Base-by-base conservation (phyloP, 371 early-diverging fungal species). In the Haplosporangium sp. region DNA sequence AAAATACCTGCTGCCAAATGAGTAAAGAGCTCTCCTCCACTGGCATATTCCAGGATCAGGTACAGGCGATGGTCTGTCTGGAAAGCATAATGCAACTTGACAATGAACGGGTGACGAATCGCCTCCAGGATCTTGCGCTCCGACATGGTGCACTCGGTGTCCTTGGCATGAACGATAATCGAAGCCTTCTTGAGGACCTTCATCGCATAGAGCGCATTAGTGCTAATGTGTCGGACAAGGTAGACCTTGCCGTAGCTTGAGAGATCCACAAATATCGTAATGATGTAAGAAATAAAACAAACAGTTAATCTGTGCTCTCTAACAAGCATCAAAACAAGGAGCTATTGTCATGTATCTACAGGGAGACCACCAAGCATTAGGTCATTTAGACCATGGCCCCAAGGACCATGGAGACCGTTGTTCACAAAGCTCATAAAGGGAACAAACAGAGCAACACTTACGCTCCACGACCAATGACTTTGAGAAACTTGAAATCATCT, bases 21-120 rank as follows among this genome's bases (percentile, higher is more conserved):
- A 62, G 92, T 92, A 80, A 99, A 99, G 60, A 99, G 83, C 86
- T 99, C 99, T n/a, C 99, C 99, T 55, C 99, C 99, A 16, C 93
- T 92, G 43, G 97, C 96, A 87, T 96, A 99, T 67, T 98, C 97
- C 89, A 99, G 86, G 38, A 98, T 94, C 80, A 99, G 84, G 75
- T 96, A 98, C 36, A 99, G 86, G 58, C 95, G 86, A 36, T 86
- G 83, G 45, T 89, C 84, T 18, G 96, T 94, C 82, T 98, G 96
- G 81, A 99, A 98, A 11, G 98, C 97, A 77, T 95, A 97, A 81
- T 91, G 92, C 55, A 99, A 88, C 81, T 94, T 94, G 54, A 99
- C 99, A 72, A 99, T 95, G 74, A 99, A 99, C 1, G 98, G 96
- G 67, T 95, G 95, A 11, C 86, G 86, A 12, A 94, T 90, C 23